phyloP scores from a whole-genome alignment of 768 basidiomycete genomes.

The Leccinum obscurum region DNA sequence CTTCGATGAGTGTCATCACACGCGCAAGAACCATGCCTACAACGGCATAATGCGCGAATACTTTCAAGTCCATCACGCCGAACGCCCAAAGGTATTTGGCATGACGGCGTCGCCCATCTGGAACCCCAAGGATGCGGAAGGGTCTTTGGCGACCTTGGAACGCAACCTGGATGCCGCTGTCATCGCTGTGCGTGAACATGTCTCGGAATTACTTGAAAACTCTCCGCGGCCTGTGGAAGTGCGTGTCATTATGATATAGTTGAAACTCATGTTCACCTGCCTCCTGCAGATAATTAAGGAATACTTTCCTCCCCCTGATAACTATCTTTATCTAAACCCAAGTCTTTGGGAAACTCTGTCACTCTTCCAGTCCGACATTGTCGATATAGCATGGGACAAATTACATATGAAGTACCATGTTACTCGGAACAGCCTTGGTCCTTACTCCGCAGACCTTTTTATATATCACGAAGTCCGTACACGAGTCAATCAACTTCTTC shows the following conservation, averaged over 20 bases:
- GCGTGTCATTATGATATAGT: constrained; percentile 16
- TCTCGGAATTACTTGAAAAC: constrained; percentile 61
- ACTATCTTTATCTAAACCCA: constrained; percentile 58
- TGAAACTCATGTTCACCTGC: constrained; percentile 3
- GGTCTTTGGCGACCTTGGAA: constrained; percentile 65
- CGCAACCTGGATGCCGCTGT: constrained; percentile 72
- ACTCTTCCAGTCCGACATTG: constrained; percentile 34
- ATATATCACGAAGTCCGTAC: constrained; percentile 60
- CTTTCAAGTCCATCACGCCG: constrained; percentile 40
- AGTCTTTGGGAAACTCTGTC: constrained; percentile 55
- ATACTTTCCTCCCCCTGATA: constrained; percentile 52
- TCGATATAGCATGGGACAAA: constrained; percentile 57
- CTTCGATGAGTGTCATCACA: constrained; percentile 61
- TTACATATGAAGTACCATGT: constrained; percentile 62
- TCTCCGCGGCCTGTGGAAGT: constrained; percentile 71
- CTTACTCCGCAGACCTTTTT: constrained; percentile 74
- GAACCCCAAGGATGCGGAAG: constrained; percentile 68
- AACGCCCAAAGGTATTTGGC: constrained; percentile 84
- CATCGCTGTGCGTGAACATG: constrained; percentile 69
- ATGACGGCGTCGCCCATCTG: constrained; percentile 92
- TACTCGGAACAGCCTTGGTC: constrained; percentile 64
- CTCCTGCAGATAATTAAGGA: constrained; percentile 51
- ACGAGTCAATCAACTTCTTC: constrained; percentile 43
- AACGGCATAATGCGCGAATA: constrained; percentile 61
- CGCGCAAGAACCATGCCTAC: constrained; percentile 55